Evolutionary conservation across 441 rosid genomes (phyloP), one percentile per base, ranked within the genome.

Genomic region (Arabidopsis lyrata): DNA sequence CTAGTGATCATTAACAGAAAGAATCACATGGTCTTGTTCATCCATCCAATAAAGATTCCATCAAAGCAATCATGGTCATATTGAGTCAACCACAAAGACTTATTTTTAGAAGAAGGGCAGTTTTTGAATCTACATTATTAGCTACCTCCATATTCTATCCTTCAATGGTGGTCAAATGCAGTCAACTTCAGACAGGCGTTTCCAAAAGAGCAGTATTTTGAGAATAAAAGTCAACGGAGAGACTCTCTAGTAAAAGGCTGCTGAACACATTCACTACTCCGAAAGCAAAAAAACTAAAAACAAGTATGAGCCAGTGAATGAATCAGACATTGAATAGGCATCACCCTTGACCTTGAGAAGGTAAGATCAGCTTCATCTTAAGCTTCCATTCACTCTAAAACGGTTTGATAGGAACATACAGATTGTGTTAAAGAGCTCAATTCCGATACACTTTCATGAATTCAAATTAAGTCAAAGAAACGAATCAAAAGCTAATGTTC

Each of bases 211-310:
- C n/a, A n/a, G 34, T 52, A 49, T 54, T 41, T 62, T 44, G 45
- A 52, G 35, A 5, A 32, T 22, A 52, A 67, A 68, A 31, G 76
- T 70, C 75, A 77, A 77, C 72, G 45, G 15, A 38, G 16, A 70
- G 76, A 56, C 61, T 31, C 38, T 63, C 67, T 10, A 55, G 34
- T 47, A 29, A 14, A 70, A 55, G 35, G 24, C 65, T 53, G 52
- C n/a, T 62, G 3, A 50, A 35, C 41, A 63, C 60, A 63, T 36
- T 69, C 35, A 24, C 60, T 55, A 59, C 15, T 49, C 56, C 22
- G n/a, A 22, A 34, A 0, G 4, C 24, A 34, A 15, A n/a, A 14
- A 22, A 22, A 6, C 18, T 53, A 11, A 9, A 66, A 14, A 16
- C 11, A 60, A 75, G 68, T 63, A 60, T 10, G 60, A 49, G 66